Percentiles rank a stretch among this genome's conserved stretches.
phyloP scores from a whole-genome alignment of 2,329 filamentous ascomycete species.

The Aphanocladium album region DNA sequence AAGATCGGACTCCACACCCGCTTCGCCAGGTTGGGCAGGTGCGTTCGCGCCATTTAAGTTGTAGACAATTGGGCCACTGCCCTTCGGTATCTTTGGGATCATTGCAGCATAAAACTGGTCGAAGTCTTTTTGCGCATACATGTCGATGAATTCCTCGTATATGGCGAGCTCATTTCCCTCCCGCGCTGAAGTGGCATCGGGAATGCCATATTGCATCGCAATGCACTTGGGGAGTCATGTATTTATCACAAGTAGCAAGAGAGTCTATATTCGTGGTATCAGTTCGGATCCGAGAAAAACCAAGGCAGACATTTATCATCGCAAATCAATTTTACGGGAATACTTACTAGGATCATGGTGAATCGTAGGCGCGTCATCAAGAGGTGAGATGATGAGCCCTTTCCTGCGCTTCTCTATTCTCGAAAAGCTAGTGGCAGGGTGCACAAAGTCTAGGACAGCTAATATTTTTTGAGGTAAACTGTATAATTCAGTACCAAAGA shows the following conservation, averaged over 20 bases:
- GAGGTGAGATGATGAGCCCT: conserved; percentile 16
- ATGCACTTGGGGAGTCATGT: conserved; percentile 53
- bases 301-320: background rate
- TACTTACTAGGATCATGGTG: background rate
- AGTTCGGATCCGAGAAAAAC: too few relatives aligned
- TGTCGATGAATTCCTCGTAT: conserved; percentile 34
- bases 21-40: conserved; percentile 12
- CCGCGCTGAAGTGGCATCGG: conserved; percentile 13
- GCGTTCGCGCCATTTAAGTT: conserved; percentile 29
- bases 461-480: conserved; percentile 30
- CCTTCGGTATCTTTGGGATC: conserved; percentile 17
- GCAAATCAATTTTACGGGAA: background rate
- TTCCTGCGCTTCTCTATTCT: too few relatives aligned
- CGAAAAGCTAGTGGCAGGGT: conserved; percentile 22
- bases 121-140: conserved; percentile 36
- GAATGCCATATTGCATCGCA: conserved; percentile 39
- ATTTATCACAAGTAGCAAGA: conserved; percentile 36
- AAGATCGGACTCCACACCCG: conserved; percentile 38
- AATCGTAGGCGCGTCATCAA: background rate
- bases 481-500: conserved; percentile 33
- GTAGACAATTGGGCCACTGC: background rate
- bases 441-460: conserved; percentile 35
- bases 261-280: background rate
- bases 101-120: conserved; percentile 30
- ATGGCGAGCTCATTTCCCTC: conserved; percentile 36